Conservation (phyloP, 805 yeast genomes). For the Barnettozyma populi region DNA sequence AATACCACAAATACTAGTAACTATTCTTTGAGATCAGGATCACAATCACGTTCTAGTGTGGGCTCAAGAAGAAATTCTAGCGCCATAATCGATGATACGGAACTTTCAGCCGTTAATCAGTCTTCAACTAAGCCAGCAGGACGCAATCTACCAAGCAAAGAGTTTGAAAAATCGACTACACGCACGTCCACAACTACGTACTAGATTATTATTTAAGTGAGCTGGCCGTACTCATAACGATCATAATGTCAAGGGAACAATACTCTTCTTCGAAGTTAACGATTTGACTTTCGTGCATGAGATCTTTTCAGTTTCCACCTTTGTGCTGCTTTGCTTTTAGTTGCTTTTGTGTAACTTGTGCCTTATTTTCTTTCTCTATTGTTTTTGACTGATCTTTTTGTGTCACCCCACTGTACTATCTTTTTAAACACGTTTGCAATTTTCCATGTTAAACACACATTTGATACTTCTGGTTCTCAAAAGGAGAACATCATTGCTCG, state of each 20-base stretch:
- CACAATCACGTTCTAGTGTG: conserved; percentile 9
- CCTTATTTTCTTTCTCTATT: too few species aligned
- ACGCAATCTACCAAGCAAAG: background rate
- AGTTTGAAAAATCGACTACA: background rate
- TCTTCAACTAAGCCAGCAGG: background rate
- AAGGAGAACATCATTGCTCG: too few species aligned
- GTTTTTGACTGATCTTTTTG: background rate
- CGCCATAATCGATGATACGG: conserved; percentile 2
- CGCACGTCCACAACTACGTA: background rate
- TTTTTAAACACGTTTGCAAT: background rate
- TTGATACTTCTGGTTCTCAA: background rate
- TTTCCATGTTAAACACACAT: background rate
- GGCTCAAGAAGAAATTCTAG: conserved; percentile 14
- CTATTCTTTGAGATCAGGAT: conserved; percentile 5
- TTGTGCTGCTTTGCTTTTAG: too few species aligned
- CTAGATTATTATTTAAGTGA: background rate
- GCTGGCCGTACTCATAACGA: too few species aligned
- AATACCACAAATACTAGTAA: background rate
- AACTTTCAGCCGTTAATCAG: background rate
- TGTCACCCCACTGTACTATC: background rate
- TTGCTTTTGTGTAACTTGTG: too few species aligned
- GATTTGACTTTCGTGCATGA: too few species aligned
- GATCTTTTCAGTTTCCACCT: too few species aligned
- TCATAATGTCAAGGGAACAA: too few species aligned
- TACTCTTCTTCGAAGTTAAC: too few species aligned